Conservation (phyloP, 768 basidiomycete species). For the Leucocoprinus leucothites region DNA sequence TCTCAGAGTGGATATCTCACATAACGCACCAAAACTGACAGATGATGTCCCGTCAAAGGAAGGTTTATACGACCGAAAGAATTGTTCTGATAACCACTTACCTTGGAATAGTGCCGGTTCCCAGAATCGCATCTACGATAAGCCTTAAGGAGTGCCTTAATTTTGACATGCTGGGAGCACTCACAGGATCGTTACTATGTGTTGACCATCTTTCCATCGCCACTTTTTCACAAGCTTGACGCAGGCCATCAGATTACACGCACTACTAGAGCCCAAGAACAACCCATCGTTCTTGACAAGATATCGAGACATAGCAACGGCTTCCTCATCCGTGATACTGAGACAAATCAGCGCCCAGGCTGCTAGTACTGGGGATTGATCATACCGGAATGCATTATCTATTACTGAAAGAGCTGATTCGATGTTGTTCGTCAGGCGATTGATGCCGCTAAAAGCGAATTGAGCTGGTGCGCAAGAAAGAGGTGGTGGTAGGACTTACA, state of each 20-base stretch:
- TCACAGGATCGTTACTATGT: conserved; percentile 84
- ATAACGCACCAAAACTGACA: conserved; percentile 42
- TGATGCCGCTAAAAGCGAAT: conserved; percentile 68
- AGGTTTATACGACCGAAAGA: not conserved
- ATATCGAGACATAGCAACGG: conserved; percentile 93
- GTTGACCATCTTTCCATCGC: conserved; percentile 66
- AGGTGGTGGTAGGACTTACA: conserved; percentile 38
- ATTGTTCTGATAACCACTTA: conserved; percentile 22
- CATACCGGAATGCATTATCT: conserved; percentile 83
- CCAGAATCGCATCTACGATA: conserved; percentile 83
- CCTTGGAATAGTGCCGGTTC: conserved; percentile 89
- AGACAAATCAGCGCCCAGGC: not conserved
- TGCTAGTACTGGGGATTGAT: not conserved
- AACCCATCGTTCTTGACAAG: conserved; percentile 88
- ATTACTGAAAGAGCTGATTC: conserved; percentile 80
- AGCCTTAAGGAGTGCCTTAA: not conserved
- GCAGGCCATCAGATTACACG: conserved; percentile 93
- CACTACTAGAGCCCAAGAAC: conserved; percentile 94
- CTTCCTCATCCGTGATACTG: conserved; percentile 91
- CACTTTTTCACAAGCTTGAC: conserved; percentile 72
- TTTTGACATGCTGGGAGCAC: conserved; percentile 17
- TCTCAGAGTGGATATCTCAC: not conserved
- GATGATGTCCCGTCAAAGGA: not conserved
- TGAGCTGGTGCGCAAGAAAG: not conserved
- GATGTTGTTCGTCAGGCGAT: conserved; percentile 89